phyloP scores from a whole-genome alignment of 768 basidiomycete species.

The Boletellus emodensis region DNA sequence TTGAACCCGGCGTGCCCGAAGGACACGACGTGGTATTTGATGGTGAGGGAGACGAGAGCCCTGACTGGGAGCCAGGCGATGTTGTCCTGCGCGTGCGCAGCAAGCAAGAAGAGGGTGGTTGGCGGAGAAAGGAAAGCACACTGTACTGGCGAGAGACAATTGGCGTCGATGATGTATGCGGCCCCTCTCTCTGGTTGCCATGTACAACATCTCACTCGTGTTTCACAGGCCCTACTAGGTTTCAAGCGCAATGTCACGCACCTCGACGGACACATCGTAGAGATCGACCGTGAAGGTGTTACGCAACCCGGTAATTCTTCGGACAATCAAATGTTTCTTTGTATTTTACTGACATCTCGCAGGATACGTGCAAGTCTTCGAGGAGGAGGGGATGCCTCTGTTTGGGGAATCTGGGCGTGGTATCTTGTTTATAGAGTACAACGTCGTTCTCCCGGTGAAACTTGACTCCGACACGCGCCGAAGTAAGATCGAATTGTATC shows the following conservation, averaged over 20 bases:
- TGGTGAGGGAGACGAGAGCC: conserved; percentile 94
- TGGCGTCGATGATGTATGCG: conserved; percentile 74
- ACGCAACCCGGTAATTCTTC: conserved; percentile 78
- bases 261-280: conserved; percentile 80
- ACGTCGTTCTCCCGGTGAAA: conserved; percentile 79
- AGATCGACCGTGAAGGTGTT: conserved; percentile 67
- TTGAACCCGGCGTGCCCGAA: conserved; percentile 86
- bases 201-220: background rate
- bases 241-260: conserved; percentile 90
- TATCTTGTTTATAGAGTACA: conserved; percentile 90
- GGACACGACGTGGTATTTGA: conserved; percentile 91
- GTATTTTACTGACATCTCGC: conserved; percentile 1
- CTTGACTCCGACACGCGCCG: conserved; percentile 62
- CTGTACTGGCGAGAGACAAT: conserved; percentile 92
- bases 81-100: conserved; percentile 83
- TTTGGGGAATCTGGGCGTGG: conserved; percentile 60
- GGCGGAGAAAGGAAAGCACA: conserved; percentile 84
- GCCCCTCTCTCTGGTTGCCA: background rate
- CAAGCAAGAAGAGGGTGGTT: conserved; percentile 72
- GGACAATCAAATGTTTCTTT: background rate
- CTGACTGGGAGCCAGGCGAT: conserved; percentile 96
- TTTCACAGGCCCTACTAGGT: conserved; percentile 85
- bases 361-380: conserved; percentile 83
- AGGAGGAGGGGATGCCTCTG: conserved; percentile 87
- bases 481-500: conserved; percentile 52